Conservation (phyloP, 306 rosid genomes). For the Gillenia trifoliata region DNA sequence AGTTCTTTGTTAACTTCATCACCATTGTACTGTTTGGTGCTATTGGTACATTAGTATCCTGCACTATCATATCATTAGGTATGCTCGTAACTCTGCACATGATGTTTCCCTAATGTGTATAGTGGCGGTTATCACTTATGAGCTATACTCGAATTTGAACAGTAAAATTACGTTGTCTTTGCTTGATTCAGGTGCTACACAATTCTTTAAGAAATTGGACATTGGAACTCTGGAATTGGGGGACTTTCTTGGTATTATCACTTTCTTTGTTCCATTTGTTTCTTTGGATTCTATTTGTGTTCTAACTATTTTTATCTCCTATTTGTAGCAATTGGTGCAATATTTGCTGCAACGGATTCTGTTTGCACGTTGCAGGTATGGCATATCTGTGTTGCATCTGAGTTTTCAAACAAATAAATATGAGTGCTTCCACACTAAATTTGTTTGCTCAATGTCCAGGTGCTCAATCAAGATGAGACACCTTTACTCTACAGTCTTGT, state of each 20-base stretch:
- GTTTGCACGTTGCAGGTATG: slow-evolving; percentile 98
- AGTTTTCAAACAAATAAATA: slow-evolving; percentile 14
- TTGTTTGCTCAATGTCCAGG: slow-evolving; percentile 47
- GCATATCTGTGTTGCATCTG: not conserved
- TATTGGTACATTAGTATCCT: slow-evolving; percentile 81
- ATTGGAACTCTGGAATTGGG: slow-evolving; percentile 63
- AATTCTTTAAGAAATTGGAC: slow-evolving; percentile 64
- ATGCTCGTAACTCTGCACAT: slow-evolving; percentile 21
- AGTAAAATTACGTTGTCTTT: slow-evolving; percentile 2
- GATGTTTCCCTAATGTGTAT: not conserved
- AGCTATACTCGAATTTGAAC: not conserved
- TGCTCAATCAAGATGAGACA: slow-evolving; percentile 92
- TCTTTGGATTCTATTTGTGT: slow-evolving; percentile 8
- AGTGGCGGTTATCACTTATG: not conserved
- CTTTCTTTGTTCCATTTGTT: slow-evolving; percentile 4
- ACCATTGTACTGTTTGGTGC: slow-evolving; percentile 88
- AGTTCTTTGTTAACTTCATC: slow-evolving; percentile 77
- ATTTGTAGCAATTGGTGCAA: slow-evolving; percentile 85
- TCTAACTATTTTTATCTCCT: slow-evolving; percentile 13
- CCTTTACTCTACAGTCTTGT: slow-evolving; percentile 97
- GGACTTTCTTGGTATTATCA: slow-evolving; percentile 64
- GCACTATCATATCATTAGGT: slow-evolving; percentile 72
- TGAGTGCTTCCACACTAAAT: slow-evolving; percentile 14
- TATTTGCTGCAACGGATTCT: slow-evolving; percentile 98
- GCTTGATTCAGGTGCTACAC: slow-evolving; percentile 61